Percentiles rank a stretch among this genome's conserved stretches.
Evolutionary conservation across 73 alveolate genomes (phyloP).

Genomic region (Symbiodinium natans): DNA sequence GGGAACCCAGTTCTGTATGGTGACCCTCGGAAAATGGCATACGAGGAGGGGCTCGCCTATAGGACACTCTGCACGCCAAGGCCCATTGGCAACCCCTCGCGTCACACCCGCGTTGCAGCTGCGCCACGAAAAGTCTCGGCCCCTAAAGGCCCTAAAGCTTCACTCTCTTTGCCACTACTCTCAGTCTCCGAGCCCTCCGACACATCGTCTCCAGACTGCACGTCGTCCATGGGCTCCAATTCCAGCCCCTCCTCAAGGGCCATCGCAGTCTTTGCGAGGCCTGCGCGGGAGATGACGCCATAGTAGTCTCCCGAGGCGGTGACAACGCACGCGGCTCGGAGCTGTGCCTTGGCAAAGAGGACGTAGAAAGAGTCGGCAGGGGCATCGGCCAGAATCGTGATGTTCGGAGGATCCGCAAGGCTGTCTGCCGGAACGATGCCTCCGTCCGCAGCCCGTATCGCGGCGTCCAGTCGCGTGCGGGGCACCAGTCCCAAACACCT

Average conservation of each 20-base stretch:
- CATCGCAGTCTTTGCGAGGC: conserved; percentile 1
- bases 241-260: neutral
- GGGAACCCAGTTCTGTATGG: no score
- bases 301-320: neutral
- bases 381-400: neutral
- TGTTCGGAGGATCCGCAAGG: neutral
- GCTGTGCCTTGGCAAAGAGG: neutral
- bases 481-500: neutral
- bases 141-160: no score
- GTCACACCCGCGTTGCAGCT: no score
- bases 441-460: neutral
- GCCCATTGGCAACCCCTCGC: no score
- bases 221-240: neutral
- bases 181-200: neutral
- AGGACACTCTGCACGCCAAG: no score
- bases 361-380: neutral
- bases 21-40: no score
- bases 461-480: neutral
- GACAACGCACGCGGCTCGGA: neutral
- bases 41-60: no score
- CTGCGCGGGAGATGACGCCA: conserved; percentile 18
- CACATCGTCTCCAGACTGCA: neutral
- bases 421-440: neutral
- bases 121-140: no score
- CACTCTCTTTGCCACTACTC: neutral